Percentiles rank a stretch among this genome's conserved stretches.
Conservation (phyloP, 192 early-diverging fungal genomes). For the Entophlyctis luteolus region DNA sequence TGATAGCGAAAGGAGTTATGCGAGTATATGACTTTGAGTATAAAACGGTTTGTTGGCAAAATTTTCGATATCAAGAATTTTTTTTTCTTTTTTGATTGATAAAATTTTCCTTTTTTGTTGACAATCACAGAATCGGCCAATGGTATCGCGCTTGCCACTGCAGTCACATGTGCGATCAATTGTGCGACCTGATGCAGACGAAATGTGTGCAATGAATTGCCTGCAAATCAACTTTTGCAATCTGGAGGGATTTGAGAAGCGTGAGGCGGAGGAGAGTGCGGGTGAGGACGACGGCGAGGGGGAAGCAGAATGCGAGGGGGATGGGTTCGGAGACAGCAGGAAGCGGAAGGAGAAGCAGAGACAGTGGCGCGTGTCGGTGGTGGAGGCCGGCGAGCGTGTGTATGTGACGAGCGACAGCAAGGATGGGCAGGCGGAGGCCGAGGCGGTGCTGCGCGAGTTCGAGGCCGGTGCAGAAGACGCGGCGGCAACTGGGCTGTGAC, state of each 20-base stretch:
- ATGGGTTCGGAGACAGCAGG: too few species aligned
- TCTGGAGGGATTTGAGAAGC: background rate
- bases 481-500: too few species aligned
- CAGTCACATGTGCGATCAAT: constrained; percentile 10
- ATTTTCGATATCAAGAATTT: background rate
- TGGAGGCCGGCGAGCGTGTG: constrained; percentile 7
- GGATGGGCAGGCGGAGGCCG: constrained; percentile 16
- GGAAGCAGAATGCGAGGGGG: background rate
- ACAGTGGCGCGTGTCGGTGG: constrained; percentile 9
- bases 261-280: background rate
- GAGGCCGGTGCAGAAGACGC: too few species aligned
- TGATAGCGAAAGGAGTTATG: constrained; percentile 30
- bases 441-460: constrained; percentile 16
- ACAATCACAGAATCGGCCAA: constrained; percentile 26
- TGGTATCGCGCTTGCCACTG: constrained; percentile 27
- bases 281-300: background rate
- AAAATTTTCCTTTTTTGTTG: background rate
- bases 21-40: constrained; percentile 45
- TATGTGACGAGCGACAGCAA: constrained; percentile 35
- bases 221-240: constrained; percentile 26
- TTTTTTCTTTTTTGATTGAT: background rate
- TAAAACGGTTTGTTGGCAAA: constrained; percentile 27
- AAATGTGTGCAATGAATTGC: constrained; percentile 36
- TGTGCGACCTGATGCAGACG: constrained; percentile 31
- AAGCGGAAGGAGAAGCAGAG: too few species aligned